Base-by-base conservation (phyloP, 768 basidiomycete genomes). In the Tylopilus balloui region DNA sequence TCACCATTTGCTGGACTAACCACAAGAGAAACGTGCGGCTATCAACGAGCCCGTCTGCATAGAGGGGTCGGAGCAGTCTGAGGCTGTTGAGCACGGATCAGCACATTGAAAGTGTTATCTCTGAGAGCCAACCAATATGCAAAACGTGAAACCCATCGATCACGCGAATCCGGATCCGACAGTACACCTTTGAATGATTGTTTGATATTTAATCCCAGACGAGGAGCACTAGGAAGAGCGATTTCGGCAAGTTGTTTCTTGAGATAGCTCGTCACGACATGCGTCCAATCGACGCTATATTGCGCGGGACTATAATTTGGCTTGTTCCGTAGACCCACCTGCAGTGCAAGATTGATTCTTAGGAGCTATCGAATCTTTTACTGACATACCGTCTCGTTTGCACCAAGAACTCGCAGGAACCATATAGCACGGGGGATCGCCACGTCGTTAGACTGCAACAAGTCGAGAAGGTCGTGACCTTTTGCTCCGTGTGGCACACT, bases 401-500 rank as follows among this genome's bases (percentile, higher is more conserved):
- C 88, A 21, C 91, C 91, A 58, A 91, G 81, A 4, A 91, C 88
- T 17, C 90, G 79, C 23, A 92, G 72, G 62, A 92, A 88, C 91
- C 91, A 93, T 7, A 92, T 81, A 4, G 91, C 91, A 38, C 91
- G 78, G 2, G 85, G 76, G 28, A 90, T 85, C 6, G 84, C 85
- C 23, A 92, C 86, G 48, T 83, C 78, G 46, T 89, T 82, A 6
- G 75, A 73, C 47, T 92, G 86, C 25, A 93, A 68, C 36, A 92
- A 71, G 52, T 92, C 90, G 43, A 93, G 71, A 24, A 92, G 75
- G 58, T 91, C 89, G 54, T 86, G 83, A 2, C 89, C 91, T 65
- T 89, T 92, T 4, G 84, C 84, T 0, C 88, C 88, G 60, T 92
- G 88, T 3, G 90, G 91, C 5, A 92, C 86, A 61, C 81, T 88